Base-by-base conservation (phyloP, 805 yeast genomes). In the Ogataea kodamae region DNA sequence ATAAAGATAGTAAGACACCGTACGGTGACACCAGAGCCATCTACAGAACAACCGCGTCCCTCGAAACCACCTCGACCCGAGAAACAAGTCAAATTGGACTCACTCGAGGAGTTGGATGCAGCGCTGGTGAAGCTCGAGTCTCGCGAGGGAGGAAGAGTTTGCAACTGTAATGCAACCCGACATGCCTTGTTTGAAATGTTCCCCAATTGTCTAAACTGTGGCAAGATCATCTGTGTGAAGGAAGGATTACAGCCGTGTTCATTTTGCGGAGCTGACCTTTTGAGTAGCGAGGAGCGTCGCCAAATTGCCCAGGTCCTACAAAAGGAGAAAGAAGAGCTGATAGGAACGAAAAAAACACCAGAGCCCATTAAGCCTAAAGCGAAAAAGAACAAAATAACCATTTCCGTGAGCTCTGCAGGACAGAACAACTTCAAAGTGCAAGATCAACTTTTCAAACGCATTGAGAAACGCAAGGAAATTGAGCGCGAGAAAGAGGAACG, bases 191-290 rank as follows among this genome's bases (percentile, higher is more conserved):
- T 87, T 43, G 94, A 85, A 37, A 72, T 82, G 43, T 92, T 94
- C 2, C 97, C 98, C 1, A 92, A 92, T 55, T 92, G 99, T 50
- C 61, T 92, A 24, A 78, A 82, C 40, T 92, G 99, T 57, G 99
- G 99, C 8, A 85, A 88, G 57, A 85, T 92, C 25, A 85, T 92
- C 3, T 92, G 99, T 63, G 70, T 72, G 4, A 80, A 79, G 47
- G 97, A 92, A 53, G 97, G 97, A 0, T 63, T 86, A 15, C 92
- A 89, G 40, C 92, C 92, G 3, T 92, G 99, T 52, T 72, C 92
- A 2, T 82, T 62, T 42, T 92, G 98, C 62, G 85, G 87, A 0
- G 55, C 68, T 16, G 81, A 77, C 20, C 59, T 92, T 25, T 65
- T 92, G 12, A 68, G 77, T 5, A 54, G 60, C 8, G 71, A 70